Percentiles rank a stretch among this genome's conserved stretches.
Evolutionary conservation across 306 rosid genomes (phyloP).

Genomic region (apple (Malus domestica)): DNA sequence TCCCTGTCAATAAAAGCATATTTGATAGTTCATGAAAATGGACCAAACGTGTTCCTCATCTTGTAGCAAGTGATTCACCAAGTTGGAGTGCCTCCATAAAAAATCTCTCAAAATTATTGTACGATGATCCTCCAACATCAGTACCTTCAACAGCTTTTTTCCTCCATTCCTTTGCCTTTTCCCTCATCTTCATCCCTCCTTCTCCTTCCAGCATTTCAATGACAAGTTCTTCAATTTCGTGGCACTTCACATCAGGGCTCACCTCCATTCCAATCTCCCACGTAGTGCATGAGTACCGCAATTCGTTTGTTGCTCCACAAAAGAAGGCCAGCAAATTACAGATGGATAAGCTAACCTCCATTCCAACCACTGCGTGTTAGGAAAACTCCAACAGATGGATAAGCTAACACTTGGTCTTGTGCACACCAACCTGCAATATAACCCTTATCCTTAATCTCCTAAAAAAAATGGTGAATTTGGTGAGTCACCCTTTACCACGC

Average conservation of each 20-base stretch:
- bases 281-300: slow-evolving; percentile 28
- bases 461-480: no score
- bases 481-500: no score
- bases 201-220: slow-evolving; percentile 34
- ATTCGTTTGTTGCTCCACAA: slow-evolving; percentile 41
- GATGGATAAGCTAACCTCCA: not conserved
- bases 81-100: no score
- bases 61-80: not conserved
- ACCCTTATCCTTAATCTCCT: no score
- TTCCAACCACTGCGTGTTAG: no score
- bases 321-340: slow-evolving; percentile 50
- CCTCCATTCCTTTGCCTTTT: slow-evolving; percentile 25
- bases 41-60: not conserved
- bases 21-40: not conserved
- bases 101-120: no score
- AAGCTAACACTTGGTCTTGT: no score
- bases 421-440: no score
- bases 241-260: slow-evolving; percentile 25
- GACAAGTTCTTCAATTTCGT: slow-evolving; percentile 22
- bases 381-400: no score
- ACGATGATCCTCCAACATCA: slow-evolving; percentile 26
- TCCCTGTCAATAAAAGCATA: not conserved
- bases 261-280: slow-evolving; percentile 42
- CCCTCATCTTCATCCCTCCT: slow-evolving; percentile 16
- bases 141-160: slow-evolving; percentile 33